Evolutionary conservation across 2,329 filamentous ascomycete genomes (phyloP).

Genomic region (Fusarium torreyae): DNA sequence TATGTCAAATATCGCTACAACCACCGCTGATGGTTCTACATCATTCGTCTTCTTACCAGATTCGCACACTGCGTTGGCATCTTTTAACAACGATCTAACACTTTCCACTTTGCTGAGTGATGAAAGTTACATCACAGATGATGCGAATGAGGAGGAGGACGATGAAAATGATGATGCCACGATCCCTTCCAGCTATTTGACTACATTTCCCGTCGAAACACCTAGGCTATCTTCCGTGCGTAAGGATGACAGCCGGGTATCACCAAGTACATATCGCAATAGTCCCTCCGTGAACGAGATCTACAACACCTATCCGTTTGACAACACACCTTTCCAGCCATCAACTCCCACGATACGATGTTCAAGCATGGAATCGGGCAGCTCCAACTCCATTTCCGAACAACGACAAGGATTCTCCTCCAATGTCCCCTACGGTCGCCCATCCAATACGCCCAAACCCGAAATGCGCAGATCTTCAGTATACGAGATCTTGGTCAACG

Average conservation of each 20-base stretch:
- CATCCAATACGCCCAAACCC: not conserved
- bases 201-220: not conserved
- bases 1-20: constrained; percentile 1
- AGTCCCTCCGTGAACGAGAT: not conserved
- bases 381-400: too few species aligned
- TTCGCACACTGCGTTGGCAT: not conserved
- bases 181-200: constrained; percentile 10
- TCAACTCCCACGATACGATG: not conserved
- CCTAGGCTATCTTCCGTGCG: not conserved
- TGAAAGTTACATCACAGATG: constrained; percentile 4
- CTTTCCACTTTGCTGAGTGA: constrained; percentile 13
- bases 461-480: too few species aligned
- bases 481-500: not conserved
- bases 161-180: not conserved
- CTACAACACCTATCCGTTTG: not conserved
- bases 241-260: not conserved
- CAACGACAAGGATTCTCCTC: not conserved
- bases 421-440: not conserved
- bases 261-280: not conserved
- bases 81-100: constrained; percentile 30
- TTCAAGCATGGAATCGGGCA: not conserved
- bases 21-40: not conserved
- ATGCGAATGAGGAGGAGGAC: not conserved
- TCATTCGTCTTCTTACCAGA: constrained; percentile 20
- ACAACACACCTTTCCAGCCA: not conserved